These are phyloP conservation scores for Madurella fahalii DNA, from an alignment of 2,329 filamentous ascomycete genomes.

Conservation along the genomic window DNA sequence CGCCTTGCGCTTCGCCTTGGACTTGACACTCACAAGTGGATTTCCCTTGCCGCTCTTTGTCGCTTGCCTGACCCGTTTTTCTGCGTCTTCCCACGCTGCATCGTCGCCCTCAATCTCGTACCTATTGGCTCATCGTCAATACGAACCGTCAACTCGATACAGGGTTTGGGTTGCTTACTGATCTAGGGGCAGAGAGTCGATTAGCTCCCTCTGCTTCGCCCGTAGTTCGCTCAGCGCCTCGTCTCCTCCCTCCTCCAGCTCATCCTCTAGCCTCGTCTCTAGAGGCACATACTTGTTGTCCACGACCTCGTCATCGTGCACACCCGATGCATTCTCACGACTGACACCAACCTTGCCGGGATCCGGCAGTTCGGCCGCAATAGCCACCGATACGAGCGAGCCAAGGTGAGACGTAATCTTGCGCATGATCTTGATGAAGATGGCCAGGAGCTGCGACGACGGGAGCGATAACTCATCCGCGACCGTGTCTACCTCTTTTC, in stretches of 20 bases:
- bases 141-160: not conserved
- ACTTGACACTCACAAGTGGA: constrained; percentile 75
- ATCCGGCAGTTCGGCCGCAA: constrained; percentile 61
- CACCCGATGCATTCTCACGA: constrained; percentile 55
- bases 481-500: constrained; percentile 77
- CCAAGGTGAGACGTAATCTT: constrained; percentile 81
- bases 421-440: constrained; percentile 94
- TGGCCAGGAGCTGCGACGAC: constrained; percentile 78
- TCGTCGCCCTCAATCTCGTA: constrained; percentile 63
- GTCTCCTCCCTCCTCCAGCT: constrained; percentile 78
- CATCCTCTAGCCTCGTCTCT: constrained; percentile 69
- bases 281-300: constrained; percentile 67
- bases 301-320: constrained; percentile 65
- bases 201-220: constrained; percentile 80
- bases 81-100: constrained; percentile 63
- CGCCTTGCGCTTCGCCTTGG: constrained; percentile 76
- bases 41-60: constrained; percentile 52
- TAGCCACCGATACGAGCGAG: constrained; percentile 67
- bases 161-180: constrained; percentile 54
- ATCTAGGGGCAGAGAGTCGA: constrained; percentile 85
- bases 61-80: constrained; percentile 66
- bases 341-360: constrained; percentile 55
- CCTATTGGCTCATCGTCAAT: constrained; percentile 35
- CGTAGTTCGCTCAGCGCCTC: constrained; percentile 67
- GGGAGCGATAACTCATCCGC: constrained; percentile 73